phyloP scores from a whole-genome alignment of 192 early-diverging fungal species.

The Haplosporangium gracile region DNA sequence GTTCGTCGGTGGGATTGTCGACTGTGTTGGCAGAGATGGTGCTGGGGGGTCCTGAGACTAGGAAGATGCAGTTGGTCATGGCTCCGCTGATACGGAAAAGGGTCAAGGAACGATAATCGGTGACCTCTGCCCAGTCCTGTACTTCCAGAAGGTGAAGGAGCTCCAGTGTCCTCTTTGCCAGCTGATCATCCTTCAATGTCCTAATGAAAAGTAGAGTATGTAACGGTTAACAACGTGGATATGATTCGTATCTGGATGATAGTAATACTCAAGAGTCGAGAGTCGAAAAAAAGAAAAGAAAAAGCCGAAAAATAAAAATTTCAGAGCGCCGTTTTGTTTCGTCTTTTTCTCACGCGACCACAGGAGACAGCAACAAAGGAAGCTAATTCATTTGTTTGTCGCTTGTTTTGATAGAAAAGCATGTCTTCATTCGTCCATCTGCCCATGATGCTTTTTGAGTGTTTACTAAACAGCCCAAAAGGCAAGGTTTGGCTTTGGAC shows the following conservation, averaged over 20 bases:
- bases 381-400: too few species aligned
- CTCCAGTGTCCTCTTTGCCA: conserved; percentile 19
- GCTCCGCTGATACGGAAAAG: conserved; percentile 39
- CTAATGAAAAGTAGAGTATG: not conserved
- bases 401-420: not conserved
- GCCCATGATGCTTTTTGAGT: not conserved
- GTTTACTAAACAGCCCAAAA: not conserved
- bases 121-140: conserved; percentile 35
- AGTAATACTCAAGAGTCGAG: conserved; percentile 1
- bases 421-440: not conserved
- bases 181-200: conserved; percentile 19
- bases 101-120: conserved; percentile 13
- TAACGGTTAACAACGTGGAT: not conserved
- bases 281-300: not conserved
- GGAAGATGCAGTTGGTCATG: conserved; percentile 45
- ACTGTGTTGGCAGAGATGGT: not conserved
- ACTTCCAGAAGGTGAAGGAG: conserved; percentile 20
- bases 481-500: not conserved
- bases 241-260: not conserved
- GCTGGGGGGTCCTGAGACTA: conserved; percentile 14
- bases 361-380: not conserved
- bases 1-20: not conserved
- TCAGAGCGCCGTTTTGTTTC: not conserved
- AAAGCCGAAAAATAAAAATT: not conserved
- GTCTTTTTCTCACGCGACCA: not conserved